Evolutionary conservation across 148 eudicot species (phyloP), one percentile per base, ranked within the genome.

Genomic region (Nyssa sinensis): DNA sequence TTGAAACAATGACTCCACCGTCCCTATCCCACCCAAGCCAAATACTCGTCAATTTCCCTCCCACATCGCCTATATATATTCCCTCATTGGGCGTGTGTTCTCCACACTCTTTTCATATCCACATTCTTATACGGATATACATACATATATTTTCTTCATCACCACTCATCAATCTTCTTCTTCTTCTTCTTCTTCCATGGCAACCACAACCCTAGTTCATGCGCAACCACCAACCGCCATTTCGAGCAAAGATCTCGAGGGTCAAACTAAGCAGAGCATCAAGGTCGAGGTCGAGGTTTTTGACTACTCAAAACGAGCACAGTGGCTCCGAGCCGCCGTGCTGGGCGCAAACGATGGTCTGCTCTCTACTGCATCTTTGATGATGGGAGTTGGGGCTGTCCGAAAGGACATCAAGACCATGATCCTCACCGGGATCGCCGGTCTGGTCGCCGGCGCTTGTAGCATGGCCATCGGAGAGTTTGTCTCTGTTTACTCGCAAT

Each of bases 321-420:
- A 86, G 33, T 88, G 89, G 89, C 81, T 88, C 3, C 66, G 89
- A 6, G 92, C 92, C 0, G 87, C 86, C 3, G 83, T 88, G 19
- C 75, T 88, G 13, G 92, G 92, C 11, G 92, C 89, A 35, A 88
- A 86, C 66, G 92, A 88, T 7, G 89, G 92, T 9, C 78, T 88
- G 32, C 85, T 88, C 55, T 86, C 89, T 2, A 84, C 85, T 0
- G 84, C 91, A 29, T 77, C 91, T 0, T 79, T 88, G 9, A 84
- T 88, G 89, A 75, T 88, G 2, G 91, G 91, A 3, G 80, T 88
- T 7, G 87, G 87, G 8, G 87, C 87, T 0, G 89, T 88, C 70
- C 17, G 73, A 32, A 66, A 73, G 3, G 91, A 88, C 62, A 61
- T 29, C 16, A 78, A 51, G 14, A 77, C 84, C 28, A 86, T 88